These are phyloP conservation scores for Erysimum cheiri DNA, from an alignment of 441 rosid genomes.

Conservation along the genomic window DNA sequence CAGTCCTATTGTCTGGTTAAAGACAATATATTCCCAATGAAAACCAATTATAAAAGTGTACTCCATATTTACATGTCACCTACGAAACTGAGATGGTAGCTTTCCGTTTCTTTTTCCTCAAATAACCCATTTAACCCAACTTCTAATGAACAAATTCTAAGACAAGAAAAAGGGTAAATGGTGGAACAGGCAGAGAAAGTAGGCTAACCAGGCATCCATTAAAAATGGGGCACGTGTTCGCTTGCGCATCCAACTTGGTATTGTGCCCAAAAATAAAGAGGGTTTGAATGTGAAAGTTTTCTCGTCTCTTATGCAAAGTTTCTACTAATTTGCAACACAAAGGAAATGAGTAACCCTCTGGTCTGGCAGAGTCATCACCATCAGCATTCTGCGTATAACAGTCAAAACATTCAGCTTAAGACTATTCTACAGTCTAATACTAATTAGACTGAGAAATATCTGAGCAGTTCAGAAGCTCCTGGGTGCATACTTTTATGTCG, in stretches of 20 bases:
- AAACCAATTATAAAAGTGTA: neutral
- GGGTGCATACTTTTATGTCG: constrained; percentile 53
- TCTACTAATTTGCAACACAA: constrained; percentile 73
- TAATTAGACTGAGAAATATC: constrained; percentile 32
- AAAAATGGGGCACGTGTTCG: constrained; percentile 66
- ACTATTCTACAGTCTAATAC: constrained; percentile 34
- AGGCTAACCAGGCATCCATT: constrained; percentile 74
- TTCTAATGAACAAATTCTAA: neutral
- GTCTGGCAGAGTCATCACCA: constrained; percentile 38
- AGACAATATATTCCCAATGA: neutral
- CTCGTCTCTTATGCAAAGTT: constrained; percentile 61
- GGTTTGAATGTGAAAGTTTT: constrained; percentile 68
- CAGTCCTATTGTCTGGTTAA: neutral
- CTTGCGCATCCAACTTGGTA: constrained; percentile 68
- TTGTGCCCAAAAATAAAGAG: constrained; percentile 75
- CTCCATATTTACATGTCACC: neutral
- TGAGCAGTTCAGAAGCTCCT: constrained; percentile 31
- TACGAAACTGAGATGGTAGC: neutral
- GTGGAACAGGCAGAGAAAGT: constrained; percentile 6
- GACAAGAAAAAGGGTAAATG: neutral
- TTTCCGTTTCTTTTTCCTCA: neutral
- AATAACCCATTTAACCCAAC: neutral
- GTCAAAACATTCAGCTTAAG: constrained; percentile 43
- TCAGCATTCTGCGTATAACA: constrained; percentile 59
- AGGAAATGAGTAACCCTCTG: constrained; percentile 68